These are phyloP conservation scores for Pseudozyma tsukubaensis DNA, from an alignment of 1,284 basidiomycete genomes.

Conservation along the genomic window DNA sequence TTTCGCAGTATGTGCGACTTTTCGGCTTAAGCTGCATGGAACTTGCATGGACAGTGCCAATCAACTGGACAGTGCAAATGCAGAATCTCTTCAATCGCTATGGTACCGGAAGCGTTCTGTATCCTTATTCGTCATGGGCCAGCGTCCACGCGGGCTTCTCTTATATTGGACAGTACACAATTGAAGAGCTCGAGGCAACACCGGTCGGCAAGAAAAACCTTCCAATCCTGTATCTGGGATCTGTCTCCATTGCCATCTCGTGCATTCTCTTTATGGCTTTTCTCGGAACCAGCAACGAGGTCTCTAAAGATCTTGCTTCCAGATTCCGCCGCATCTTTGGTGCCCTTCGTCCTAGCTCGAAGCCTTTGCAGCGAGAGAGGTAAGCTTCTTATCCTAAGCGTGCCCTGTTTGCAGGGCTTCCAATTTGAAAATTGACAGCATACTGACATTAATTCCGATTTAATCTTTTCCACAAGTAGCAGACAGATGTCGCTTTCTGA, in stretches of 20 bases:
- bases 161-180: background rate
- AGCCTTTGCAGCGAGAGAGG: background rate
- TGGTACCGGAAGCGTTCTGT: background rate
- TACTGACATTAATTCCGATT: too few relatives aligned
- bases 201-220: background rate
- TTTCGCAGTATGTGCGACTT: conserved; percentile 3
- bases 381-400: too few relatives aligned
- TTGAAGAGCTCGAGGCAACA: background rate
- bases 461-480: too few relatives aligned
- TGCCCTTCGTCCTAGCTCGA: background rate
- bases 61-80: conserved; percentile 6
- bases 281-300: conserved; percentile 1
- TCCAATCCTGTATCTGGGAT: conserved; percentile 1
- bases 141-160: background rate
- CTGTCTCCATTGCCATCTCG: background rate
- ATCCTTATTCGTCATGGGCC: background rate
- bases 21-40: conserved; percentile 5
- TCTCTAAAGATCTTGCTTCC: background rate
- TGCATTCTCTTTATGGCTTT: conserved; percentile 2
- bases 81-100: conserved; percentile 1
- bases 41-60: background rate
- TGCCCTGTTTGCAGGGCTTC: too few relatives aligned
- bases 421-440: too few relatives aligned
- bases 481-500: background rate
- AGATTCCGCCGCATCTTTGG: background rate